Evolutionary conservation across 1,284 basidiomycete species (phyloP).

Genomic region (Erythrobasidium hasegawianum): DNA sequence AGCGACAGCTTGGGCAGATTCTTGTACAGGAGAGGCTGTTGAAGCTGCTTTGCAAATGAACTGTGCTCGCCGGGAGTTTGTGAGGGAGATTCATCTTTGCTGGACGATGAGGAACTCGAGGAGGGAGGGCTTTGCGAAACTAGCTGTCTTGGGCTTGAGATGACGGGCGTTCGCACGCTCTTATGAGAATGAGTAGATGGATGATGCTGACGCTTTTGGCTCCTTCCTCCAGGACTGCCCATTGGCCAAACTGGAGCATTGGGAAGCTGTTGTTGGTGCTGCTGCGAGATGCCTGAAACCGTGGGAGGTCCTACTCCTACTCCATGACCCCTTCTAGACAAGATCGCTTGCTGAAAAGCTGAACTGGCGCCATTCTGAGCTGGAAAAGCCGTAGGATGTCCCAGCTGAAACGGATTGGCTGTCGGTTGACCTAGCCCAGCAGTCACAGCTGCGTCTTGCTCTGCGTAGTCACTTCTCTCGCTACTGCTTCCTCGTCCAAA

Average conservation of each 20-base stretch:
- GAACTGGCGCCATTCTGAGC: conserved; percentile 3
- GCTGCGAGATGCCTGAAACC: not conserved
- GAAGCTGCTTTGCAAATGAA: not conserved
- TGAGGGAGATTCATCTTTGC: not conserved
- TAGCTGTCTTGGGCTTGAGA: not conserved
- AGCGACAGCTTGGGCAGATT: not conserved
- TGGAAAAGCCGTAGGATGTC: conserved; percentile 3
- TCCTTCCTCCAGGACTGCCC: not conserved
- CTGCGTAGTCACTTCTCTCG: too few relatives aligned
- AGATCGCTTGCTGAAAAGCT: conserved; percentile 13
- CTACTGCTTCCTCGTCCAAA: too few relatives aligned
- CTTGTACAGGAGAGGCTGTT: not conserved
- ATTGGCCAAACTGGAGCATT: not conserved
- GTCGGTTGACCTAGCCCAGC: not conserved
- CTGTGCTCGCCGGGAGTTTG: not conserved
- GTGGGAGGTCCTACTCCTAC: conserved; percentile 1
- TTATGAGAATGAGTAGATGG: conserved; percentile 1
- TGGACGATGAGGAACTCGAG: not conserved
- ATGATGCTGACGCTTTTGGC: conserved; percentile 1
- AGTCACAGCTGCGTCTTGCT: too few relatives aligned
- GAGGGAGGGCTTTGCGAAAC: not conserved
- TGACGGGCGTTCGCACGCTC: conserved; percentile 1
- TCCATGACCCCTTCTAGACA: conserved; percentile 35
- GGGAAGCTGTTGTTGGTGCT: not conserved
- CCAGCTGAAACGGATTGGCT: conserved; percentile 2